Evolutionary conservation across 1,284 basidiomycete genomes (phyloP).

Genomic region (Ganoderma meredithae): DNA sequence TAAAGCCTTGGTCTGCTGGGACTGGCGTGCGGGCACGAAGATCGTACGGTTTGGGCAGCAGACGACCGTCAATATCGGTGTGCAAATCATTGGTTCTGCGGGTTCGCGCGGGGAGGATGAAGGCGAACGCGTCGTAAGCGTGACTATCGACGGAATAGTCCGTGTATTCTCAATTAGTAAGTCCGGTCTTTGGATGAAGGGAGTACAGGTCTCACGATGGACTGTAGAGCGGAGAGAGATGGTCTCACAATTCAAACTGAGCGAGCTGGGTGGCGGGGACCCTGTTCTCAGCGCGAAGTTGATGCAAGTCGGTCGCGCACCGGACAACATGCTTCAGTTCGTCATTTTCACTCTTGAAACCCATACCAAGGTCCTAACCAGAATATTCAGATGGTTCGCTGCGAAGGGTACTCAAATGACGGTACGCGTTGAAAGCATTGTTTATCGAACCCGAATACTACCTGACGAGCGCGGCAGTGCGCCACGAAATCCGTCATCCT

Average conservation of each 20-base stretch:
- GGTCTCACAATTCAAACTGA: constrained; percentile 89
- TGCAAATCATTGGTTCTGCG: constrained; percentile 73
- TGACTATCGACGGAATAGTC: constrained; percentile 93
- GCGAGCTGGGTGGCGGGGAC: constrained; percentile 78
- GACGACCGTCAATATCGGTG: constrained; percentile 90
- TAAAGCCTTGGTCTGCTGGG: constrained; percentile 92
- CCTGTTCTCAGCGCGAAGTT: constrained; percentile 70
- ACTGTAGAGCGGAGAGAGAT: constrained; percentile 76
- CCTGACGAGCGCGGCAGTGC: constrained; percentile 58
- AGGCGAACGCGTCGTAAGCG: constrained; percentile 83
- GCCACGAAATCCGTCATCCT: constrained; percentile 89
- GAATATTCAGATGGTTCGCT: constrained; percentile 76
- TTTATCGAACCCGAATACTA: not conserved
- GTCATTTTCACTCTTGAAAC: constrained; percentile 34
- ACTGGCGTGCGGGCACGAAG: constrained; percentile 86
- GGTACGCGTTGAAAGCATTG: constrained; percentile 49
- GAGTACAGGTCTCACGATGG: not conserved
- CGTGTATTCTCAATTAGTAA: constrained; percentile 88
- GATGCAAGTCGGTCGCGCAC: constrained; percentile 77
- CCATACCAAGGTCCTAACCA: constrained; percentile 4
- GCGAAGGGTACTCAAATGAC: constrained; percentile 92
- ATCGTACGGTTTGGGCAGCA: constrained; percentile 92
- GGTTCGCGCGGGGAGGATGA: constrained; percentile 53
- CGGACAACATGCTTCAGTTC: constrained; percentile 85
- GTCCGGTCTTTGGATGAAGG: constrained; percentile 37